phyloP scores from a whole-genome alignment of 306 rosid genomes.

The Malus domestica region ASM211411v1 NC_041790.1:33850501-33851000 shows the following conservation, averaged over 20 bases:
- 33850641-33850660: no score
- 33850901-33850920: background rate
- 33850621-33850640: no score
- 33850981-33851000: background rate
- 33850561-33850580: no score
- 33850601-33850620: no score
- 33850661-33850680: no score
- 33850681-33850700: no score
- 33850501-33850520: no score
- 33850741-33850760: background rate
- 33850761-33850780: background rate
- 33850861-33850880: background rate
- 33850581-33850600: no score
- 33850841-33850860: background rate
- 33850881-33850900: background rate
- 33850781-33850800: background rate
- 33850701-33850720: no score
- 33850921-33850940: background rate
- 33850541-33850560: no score
- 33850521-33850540: no score
- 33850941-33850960: background rate
- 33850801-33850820: background rate
- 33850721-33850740: background rate
- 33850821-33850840: background rate
- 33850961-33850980: background rate